phyloP scores from a whole-genome alignment of 2,329 filamentous ascomycete genomes.

The Metarhizium rileyi region DNA sequence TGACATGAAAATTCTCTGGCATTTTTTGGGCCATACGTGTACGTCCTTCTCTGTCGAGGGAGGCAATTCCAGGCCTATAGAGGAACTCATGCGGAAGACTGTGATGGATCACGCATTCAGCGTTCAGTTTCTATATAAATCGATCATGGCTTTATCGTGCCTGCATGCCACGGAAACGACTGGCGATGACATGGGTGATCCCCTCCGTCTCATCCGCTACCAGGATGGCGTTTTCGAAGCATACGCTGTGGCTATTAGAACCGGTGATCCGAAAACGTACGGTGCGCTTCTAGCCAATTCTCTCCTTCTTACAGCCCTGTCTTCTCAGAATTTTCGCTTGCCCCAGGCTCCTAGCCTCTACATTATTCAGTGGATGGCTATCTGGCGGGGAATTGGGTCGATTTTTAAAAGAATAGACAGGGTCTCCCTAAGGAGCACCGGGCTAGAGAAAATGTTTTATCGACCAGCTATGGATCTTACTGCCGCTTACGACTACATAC shows the following conservation, averaged over 20 bases:
- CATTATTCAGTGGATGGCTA: slow-evolving; percentile 45
- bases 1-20: slow-evolving; percentile 47
- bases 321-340: slow-evolving; percentile 42
- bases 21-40: slow-evolving; percentile 39
- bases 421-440: slow-evolving; percentile 25
- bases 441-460: slow-evolving; percentile 37
- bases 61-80: slow-evolving; percentile 23
- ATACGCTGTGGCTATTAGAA: slow-evolving; percentile 41
- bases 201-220: slow-evolving; percentile 31
- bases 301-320: slow-evolving; percentile 40
- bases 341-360: slow-evolving; percentile 33
- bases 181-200: slow-evolving; percentile 15
- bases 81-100: slow-evolving; percentile 34
- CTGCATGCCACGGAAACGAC: slow-evolving; percentile 23
- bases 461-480: slow-evolving; percentile 39
- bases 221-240: slow-evolving; percentile 39
- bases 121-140: slow-evolving; percentile 45
- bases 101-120: slow-evolving; percentile 41
- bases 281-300: slow-evolving; percentile 43
- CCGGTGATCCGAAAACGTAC: slow-evolving; percentile 33
- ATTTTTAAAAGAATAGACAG: slow-evolving; percentile 30
- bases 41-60: slow-evolving; percentile 34
- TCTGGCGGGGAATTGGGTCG: slow-evolving; percentile 43
- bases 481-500: slow-evolving; percentile 30
- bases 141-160: slow-evolving; percentile 40